phyloP scores from a whole-genome alignment of 148 eudicot species.

The Heliosperma pusillum region DNA sequence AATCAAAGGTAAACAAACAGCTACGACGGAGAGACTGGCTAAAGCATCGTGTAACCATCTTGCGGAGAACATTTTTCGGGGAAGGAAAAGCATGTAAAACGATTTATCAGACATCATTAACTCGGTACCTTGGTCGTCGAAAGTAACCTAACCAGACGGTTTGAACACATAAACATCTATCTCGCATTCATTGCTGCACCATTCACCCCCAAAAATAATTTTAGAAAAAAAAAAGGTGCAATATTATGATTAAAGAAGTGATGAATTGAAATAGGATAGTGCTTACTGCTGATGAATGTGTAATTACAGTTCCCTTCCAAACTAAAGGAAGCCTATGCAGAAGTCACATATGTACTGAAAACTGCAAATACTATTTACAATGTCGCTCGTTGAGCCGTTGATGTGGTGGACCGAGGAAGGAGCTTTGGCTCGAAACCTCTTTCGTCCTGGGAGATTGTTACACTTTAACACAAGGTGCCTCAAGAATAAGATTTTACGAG shows the following conservation, averaged over 20 bases:
- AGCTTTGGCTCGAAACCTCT: conserved; percentile 8
- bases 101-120: no score
- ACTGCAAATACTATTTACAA: conserved; percentile 14
- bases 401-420: background rate
- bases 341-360: conserved; percentile 21
- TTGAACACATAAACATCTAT: no score
- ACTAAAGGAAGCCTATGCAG: conserved; percentile 17
- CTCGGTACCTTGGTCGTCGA: no score
- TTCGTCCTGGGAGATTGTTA: background rate
- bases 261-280: conserved; percentile 4
- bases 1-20: no score
- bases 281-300: conserved; percentile 13
- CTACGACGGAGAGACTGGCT: no score
- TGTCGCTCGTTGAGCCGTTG: background rate
- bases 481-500: conserved; percentile 63
- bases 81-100: no score
- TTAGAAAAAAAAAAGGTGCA: no score
- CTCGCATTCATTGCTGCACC: no score
- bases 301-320: conserved; percentile 25
- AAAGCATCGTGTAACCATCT: no score
- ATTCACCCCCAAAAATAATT: no score
- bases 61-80: no score
- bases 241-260: background rate
- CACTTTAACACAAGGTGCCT: conserved; percentile 16
- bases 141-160: no score